Base-by-base conservation (phyloP, 129 eudicot species). In the Ambrosia trifida region DNA sequence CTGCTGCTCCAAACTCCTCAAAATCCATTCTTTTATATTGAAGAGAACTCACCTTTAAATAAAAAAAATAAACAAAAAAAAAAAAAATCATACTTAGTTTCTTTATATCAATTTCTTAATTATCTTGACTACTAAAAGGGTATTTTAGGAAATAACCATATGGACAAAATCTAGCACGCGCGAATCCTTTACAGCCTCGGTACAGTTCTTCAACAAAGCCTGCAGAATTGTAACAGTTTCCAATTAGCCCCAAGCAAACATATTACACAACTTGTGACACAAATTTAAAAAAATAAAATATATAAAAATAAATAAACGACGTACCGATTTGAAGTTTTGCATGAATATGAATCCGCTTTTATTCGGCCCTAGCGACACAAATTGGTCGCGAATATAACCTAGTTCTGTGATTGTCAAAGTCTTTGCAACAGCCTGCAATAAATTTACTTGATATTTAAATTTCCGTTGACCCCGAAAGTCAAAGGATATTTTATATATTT, bases 1-100 rank as follows among this genome's bases (percentile, higher is more conserved):
- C 88, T 14, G 99, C 97, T 0, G 97, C 99, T 72, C 91, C 92
- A 78, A 95, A 95, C 76, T 95, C 97, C 75, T 95, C 96, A 16
- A 95, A 95, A 65, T 90, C 96, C 72, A 95, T 44, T 56, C 88
- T 95, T 62, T 85, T 79, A 69, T 95, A 91, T 59, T 95, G 96
- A 72, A 95, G 92, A 71, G 94, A 87, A 82, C 99, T 85, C 83
- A 95, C 91, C 99, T 94, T 78, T 58, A 79, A 59, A 14, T 31
- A 58, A 30, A 31, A 59, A n/a, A n/a, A n/a, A n/a, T n/a, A n/a
- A n/a, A n/a, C n/a, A n/a, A n/a, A n/a, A n/a, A n/a, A n/a, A n/a
- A n/a, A n/a, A n/a, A n/a, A n/a, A n/a, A n/a, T n/a, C n/a, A n/a
- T 47, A 14, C 16, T 59, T 18, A 59, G 43, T 10, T 58, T 58